Conservation (phyloP, 352 stramenopile genomes). For the Phytophthora sansomeana region DNA sequence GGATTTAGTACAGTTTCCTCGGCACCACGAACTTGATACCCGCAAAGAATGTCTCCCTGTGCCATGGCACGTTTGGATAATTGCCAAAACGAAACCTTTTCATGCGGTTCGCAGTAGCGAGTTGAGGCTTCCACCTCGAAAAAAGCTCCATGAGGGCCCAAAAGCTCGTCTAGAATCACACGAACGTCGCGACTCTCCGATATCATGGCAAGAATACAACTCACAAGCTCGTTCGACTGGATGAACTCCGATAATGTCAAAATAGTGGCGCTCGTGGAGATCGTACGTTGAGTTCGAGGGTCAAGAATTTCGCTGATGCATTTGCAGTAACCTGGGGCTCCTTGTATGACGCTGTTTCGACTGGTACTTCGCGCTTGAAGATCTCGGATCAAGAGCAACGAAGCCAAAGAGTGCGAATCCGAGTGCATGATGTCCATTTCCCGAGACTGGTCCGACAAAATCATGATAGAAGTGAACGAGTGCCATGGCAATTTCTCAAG, state of each 20-base stretch:
- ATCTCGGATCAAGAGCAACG: constrained; percentile 81
- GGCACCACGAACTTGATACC: constrained; percentile 62
- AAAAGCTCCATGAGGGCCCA: constrained; percentile 66
- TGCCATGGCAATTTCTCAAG: constrained; percentile 60
- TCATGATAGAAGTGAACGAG: constrained; percentile 82
- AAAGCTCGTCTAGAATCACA: constrained; percentile 70
- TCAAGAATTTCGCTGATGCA: constrained; percentile 88
- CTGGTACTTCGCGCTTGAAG: constrained; percentile 47
- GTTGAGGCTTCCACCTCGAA: constrained; percentile 71
- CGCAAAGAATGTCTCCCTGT: constrained; percentile 74
- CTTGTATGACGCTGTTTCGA: constrained; percentile 20
- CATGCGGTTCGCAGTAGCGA: constrained; percentile 54
- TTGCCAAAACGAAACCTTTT: constrained; percentile 79
- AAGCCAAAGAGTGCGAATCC: constrained; percentile 83
- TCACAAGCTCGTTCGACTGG: constrained; percentile 87
- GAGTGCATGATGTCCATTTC: constrained; percentile 82
- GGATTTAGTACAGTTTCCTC: constrained; percentile 77
- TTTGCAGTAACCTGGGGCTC: constrained; percentile 48
- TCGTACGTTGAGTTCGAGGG: constrained; percentile 80
- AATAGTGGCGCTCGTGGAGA: constrained; percentile 70
- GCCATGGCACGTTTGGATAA: constrained; percentile 60
- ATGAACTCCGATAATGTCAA: constrained; percentile 79
- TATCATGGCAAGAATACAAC: constrained; percentile 84
- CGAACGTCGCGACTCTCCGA: constrained; percentile 84
- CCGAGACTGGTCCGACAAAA: constrained; percentile 68